Conservation (phyloP, 371 early-diverging fungal species). For the Mortierella sp. region DNA sequence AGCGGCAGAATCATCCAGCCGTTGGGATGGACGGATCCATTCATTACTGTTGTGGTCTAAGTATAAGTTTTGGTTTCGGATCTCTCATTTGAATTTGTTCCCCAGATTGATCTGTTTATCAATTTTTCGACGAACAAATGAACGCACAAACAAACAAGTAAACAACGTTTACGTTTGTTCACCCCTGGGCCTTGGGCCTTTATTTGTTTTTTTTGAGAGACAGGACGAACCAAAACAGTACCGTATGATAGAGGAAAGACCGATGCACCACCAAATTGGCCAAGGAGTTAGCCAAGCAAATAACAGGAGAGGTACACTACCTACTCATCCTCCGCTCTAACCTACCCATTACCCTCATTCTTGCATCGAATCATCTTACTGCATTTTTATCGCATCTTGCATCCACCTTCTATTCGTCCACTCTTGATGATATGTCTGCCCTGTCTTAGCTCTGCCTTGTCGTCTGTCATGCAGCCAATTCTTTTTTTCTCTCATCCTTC, state of each 20-base stretch:
- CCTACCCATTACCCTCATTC: background rate
- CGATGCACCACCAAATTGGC: background rate
- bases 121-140: too few relatives aligned
- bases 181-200: background rate
- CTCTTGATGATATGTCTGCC: background rate
- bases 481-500: background rate
- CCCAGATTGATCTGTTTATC: slow-evolving; percentile 10
- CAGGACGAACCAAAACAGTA: too few relatives aligned
- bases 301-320: background rate
- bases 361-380: background rate
- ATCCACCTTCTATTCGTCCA: background rate
- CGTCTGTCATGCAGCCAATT: background rate
- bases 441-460: background rate
- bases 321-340: background rate
- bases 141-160: background rate
- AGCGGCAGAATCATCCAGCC: slow-evolving; percentile 9
- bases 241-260: too few relatives aligned
- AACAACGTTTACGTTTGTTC: background rate
- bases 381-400: background rate
- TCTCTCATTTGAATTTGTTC: slow-evolving; percentile 23
- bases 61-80: background rate
- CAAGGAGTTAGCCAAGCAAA: background rate
- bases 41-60: background rate
- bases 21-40: background rate
- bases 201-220: background rate